Conservation (phyloP, 2,329 filamentous ascomycete species). For the Colletotrichum acutatum region DNA sequence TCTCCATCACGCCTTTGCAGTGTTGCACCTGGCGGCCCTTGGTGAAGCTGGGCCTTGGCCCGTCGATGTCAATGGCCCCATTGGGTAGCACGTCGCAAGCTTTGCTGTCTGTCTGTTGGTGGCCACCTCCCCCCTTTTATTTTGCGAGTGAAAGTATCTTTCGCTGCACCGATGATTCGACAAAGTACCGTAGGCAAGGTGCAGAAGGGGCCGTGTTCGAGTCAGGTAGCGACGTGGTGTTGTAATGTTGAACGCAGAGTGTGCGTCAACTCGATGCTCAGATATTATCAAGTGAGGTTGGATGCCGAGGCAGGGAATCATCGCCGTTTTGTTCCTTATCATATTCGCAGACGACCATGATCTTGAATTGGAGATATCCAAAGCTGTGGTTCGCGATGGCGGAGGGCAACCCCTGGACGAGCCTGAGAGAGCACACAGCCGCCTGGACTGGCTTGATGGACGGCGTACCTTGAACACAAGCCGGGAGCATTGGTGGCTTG, state of each 20-base stretch:
- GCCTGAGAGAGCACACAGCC: slow-evolving; percentile 8
- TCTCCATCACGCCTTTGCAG: slow-evolving; percentile 29
- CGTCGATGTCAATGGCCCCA: slow-evolving; percentile 28
- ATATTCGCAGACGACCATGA: not conserved
- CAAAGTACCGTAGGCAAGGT: not conserved
- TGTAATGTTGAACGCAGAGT: not conserved
- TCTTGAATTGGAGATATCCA: not conserved
- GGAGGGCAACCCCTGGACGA: slow-evolving; percentile 14
- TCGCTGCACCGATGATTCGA: slow-evolving; percentile 24
- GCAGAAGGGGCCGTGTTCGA: slow-evolving; percentile 17
- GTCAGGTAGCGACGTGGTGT: slow-evolving; percentile 5
- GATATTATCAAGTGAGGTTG: not conserved
- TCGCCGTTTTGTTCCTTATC: not conserved
- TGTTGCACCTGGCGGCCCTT: slow-evolving; percentile 22
- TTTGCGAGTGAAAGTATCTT: slow-evolving; percentile 18
- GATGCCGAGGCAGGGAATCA: not conserved
- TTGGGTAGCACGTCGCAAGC: slow-evolving; percentile 32
- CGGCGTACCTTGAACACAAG: not conserved
- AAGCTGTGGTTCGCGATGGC: slow-evolving; percentile 13
- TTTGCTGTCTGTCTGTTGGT: slow-evolving; percentile 13
- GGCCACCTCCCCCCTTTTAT: slow-evolving; percentile 7
- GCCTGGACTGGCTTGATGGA: not conserved
- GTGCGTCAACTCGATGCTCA: not conserved
- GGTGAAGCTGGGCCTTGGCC: slow-evolving; percentile 17
- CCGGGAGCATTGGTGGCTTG: slow-evolving; percentile 15